Percentiles rank a stretch among this genome's conserved stretches.
These are phyloP conservation scores for Verticillium isaacii DNA, from an alignment of 2,329 filamentous ascomycete species.

Conservation along the genomic window DNA sequence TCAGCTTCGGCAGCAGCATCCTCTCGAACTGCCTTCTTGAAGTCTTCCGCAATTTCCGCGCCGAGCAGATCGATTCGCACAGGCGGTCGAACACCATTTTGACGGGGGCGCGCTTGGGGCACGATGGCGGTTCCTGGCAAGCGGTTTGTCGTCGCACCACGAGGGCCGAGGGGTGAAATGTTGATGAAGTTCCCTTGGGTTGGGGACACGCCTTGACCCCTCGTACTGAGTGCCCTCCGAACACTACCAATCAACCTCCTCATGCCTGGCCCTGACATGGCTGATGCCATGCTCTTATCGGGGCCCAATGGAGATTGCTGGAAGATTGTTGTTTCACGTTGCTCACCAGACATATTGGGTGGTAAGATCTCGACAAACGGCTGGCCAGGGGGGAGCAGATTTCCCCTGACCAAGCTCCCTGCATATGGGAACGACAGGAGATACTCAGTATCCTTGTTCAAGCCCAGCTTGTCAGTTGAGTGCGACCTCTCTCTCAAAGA, in stretches of 20 bases:
- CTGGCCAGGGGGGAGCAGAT: conserved; percentile 75
- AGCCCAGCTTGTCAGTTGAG: conserved; percentile 40
- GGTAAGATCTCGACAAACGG: conserved; percentile 69
- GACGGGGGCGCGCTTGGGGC: conserved; percentile 45
- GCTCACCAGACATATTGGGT: conserved; percentile 41
- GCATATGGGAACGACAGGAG: conserved; percentile 63
- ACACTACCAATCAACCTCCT: conserved; percentile 84
- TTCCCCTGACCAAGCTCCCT: conserved; percentile 82
- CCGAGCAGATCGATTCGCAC: conserved; percentile 77
- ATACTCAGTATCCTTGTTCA: conserved; percentile 51
- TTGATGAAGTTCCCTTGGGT: conserved; percentile 43
- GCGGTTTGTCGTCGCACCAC: conserved; percentile 51
- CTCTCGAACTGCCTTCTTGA: conserved; percentile 69
- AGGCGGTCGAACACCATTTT: conserved; percentile 41
- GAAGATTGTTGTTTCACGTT: conserved; percentile 51
- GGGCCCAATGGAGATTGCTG: conserved; percentile 26
- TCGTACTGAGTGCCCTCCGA: conserved; percentile 70
- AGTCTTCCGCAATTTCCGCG: conserved; percentile 73
- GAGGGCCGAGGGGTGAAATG: conserved; percentile 43
- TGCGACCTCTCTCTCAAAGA: conserved; percentile 63
- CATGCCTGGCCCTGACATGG: conserved; percentile 70
- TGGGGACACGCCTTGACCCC: conserved; percentile 36
- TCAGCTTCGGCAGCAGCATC: conserved; percentile 44
- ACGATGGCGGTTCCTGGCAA: conserved; percentile 57
- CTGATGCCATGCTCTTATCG: conserved; percentile 43